A percentile compares a stretch with the other conserved stretches of the same genome.
Evolutionary conservation across 345 rosid species (phyloP).

Genomic region (Gossypium ekmanianum): DNA sequence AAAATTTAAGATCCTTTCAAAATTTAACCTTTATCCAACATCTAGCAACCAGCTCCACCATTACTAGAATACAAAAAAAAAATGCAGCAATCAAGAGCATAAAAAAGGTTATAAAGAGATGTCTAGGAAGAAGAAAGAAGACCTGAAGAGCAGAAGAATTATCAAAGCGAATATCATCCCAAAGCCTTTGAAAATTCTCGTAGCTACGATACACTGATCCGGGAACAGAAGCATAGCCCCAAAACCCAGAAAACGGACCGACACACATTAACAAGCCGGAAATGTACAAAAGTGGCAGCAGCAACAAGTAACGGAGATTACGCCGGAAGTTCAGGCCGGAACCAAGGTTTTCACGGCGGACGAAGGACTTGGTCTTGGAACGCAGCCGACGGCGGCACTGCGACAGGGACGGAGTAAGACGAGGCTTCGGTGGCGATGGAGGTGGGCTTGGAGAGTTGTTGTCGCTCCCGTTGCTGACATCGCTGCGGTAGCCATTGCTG

Average conservation of each 20-base stretch:
- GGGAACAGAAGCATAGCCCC: constrained; percentile 46
- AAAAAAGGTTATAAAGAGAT: background rate
- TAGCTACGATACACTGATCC: constrained; percentile 84
- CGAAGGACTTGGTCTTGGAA: constrained; percentile 45
- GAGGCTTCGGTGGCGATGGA: constrained; percentile 52
- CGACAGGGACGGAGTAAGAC: constrained; percentile 26
- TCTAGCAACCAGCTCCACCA: background rate
- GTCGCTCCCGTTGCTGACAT: constrained; percentile 34
- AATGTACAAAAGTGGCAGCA: constrained; percentile 63
- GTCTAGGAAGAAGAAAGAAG: constrained; percentile 15
- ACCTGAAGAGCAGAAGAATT: constrained; percentile 71
- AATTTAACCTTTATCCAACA: background rate
- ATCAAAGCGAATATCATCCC: constrained; percentile 64
- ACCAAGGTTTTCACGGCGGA: constrained; percentile 32
- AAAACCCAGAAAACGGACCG: constrained; percentile 66
- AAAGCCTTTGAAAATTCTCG: constrained; percentile 57
- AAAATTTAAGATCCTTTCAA: background rate
- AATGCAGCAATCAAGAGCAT: constrained; percentile 4
- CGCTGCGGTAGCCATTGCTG: constrained; percentile 26
- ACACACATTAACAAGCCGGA: constrained; percentile 74
- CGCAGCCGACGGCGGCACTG: constrained; percentile 60
- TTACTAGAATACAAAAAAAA: background rate
- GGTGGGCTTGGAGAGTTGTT: constrained; percentile 76
- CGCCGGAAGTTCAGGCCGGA: constrained; percentile 49
- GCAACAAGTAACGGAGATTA: constrained; percentile 53